Evolutionary conservation across 805 yeast species (phyloP), one percentile per base, ranked within the genome.

Genomic region (Metschnikowia vanudenii): DNA sequence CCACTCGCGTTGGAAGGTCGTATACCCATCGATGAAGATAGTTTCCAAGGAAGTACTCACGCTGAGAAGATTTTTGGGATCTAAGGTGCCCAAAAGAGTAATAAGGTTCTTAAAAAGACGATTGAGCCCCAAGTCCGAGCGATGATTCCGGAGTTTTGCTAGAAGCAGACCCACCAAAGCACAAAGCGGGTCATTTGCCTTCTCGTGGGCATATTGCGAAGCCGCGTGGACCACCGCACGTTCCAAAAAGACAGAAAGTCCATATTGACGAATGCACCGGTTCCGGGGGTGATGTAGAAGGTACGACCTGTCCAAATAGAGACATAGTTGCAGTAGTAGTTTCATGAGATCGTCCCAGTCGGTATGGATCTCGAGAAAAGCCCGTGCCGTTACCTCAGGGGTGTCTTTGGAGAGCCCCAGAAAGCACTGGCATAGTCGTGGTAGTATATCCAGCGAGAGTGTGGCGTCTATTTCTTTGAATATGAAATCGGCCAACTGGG

Each of bases 271-370:
- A 8, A 70, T 65, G 39, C 60, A 55, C 20, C 50, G 46, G 40
- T 61, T 62, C n/a, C 50, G 47, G 3, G 68, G 64, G 43, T 69
- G 74, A 29, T 55, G 65, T 32, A 59, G 52, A 12, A 71, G 58
- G 43, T 71, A 71, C 16, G 61, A 54, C 32, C 68, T 50, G 54
- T 71, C 76, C 39, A 70, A 49, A 41, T 66, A 69, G 4, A 70
- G 46, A 41, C 68, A 71, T 18, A 70, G 43, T 49, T 64, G 65
- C 36, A 60, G 52, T 37, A 71, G 48, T 5, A 56, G 35, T 13
- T 41, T 35, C 24, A 71, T 45, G 39, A 57, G 61, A 1, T 33
- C 19, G 31, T 56, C 62, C 71, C 70, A 71, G 6, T 32, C 39
- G 4, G 51, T 41, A 33, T 50, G 63, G 4, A 53, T 41, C 1